A percentile compares a stretch with the other conserved stretches of the same genome.
Evolutionary conservation across 768 basidiomycete genomes (phyloP).

Genomic region (Kwoniella sp.): DNA sequence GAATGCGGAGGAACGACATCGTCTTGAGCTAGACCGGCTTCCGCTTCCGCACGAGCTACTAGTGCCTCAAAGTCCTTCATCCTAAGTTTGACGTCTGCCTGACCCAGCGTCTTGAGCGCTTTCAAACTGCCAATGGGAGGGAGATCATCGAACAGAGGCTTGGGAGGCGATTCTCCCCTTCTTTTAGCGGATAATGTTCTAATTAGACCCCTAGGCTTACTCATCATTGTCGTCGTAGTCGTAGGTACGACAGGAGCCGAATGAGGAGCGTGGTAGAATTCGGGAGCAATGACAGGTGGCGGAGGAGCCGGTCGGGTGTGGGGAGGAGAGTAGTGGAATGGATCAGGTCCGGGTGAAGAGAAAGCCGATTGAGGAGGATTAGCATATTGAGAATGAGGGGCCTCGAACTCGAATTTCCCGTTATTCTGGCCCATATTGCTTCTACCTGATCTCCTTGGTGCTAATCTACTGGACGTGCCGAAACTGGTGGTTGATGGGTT

Average conservation of each 20-base stretch:
- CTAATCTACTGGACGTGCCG: neutral
- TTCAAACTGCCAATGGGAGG: slow-evolving; percentile 4
- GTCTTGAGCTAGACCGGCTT: slow-evolving; percentile 5
- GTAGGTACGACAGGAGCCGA: slow-evolving; percentile 18
- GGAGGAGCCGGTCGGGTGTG: neutral
- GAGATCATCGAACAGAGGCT: neutral
- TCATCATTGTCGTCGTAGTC: neutral
- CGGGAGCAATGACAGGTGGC: neutral
- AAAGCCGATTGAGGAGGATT: neutral
- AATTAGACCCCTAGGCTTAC: slow-evolving; percentile 8
- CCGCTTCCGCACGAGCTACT: slow-evolving; percentile 5
- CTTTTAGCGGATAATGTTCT: slow-evolving; percentile 12
- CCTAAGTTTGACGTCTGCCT: slow-evolving; percentile 1
- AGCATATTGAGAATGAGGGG: neutral
- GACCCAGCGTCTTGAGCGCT: slow-evolving; percentile 3
- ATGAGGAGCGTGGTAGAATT: slow-evolving; percentile 13
- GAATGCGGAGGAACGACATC: neutral
- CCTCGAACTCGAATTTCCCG: slow-evolving; percentile 7
- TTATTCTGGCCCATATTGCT: slow-evolving; percentile 15
- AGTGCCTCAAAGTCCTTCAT: slow-evolving; percentile 17
- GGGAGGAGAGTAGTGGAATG: slow-evolving; percentile 11
- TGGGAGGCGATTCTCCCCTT: neutral
- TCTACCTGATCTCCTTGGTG: neutral
- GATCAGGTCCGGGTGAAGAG: slow-evolving; percentile 11
- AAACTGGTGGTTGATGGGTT: neutral